Conservation (phyloP, 805 yeast species). For the Candida loeiensis region DNA sequence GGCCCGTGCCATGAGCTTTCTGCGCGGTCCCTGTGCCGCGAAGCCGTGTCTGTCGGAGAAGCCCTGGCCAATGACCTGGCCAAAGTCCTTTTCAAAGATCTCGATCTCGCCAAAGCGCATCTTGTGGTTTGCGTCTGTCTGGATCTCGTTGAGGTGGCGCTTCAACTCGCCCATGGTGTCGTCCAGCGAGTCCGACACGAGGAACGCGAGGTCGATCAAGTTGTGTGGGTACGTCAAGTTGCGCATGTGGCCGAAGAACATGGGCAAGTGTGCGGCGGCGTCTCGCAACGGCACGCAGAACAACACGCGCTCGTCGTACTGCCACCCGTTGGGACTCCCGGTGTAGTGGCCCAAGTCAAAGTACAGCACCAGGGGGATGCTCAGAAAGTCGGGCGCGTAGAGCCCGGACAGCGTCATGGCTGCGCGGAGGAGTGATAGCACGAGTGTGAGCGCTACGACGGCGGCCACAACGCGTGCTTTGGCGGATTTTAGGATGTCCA, state of each 20-base stretch:
- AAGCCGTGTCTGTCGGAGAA: conserved; percentile 93
- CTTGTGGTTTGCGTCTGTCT: conserved; percentile 56
- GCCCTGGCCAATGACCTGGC: conserved; percentile 89
- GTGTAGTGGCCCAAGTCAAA: conserved; percentile 67
- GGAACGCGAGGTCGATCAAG: conserved; percentile 74
- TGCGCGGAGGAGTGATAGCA: conserved; percentile 7
- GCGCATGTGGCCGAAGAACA: conserved; percentile 80
- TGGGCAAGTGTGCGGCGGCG: conserved; percentile 84
- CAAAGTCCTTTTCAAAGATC: conserved; percentile 88
- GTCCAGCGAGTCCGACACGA: conserved; percentile 88
- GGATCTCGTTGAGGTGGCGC: conserved; percentile 56
- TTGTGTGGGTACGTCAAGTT: conserved; percentile 85
- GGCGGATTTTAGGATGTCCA: not conserved
- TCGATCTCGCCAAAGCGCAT: conserved; percentile 80
- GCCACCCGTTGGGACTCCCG: conserved; percentile 77
- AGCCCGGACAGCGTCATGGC: conserved; percentile 8
- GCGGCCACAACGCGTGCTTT: conserved; percentile 7
- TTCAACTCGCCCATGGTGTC: conserved; percentile 72
- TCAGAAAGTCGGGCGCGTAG: conserved; percentile 33
- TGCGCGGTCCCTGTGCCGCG: conserved; percentile 91
- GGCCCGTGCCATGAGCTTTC: conserved; percentile 94
- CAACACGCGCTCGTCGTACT: conserved; percentile 68
- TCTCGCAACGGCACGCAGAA: conserved; percentile 90
- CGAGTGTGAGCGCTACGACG: conserved; percentile 3
- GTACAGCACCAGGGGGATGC: conserved; percentile 48